Base-by-base conservation (phyloP, 495 filamentous ascomycete genomes). In the Penicillium pulvis region DNA sequence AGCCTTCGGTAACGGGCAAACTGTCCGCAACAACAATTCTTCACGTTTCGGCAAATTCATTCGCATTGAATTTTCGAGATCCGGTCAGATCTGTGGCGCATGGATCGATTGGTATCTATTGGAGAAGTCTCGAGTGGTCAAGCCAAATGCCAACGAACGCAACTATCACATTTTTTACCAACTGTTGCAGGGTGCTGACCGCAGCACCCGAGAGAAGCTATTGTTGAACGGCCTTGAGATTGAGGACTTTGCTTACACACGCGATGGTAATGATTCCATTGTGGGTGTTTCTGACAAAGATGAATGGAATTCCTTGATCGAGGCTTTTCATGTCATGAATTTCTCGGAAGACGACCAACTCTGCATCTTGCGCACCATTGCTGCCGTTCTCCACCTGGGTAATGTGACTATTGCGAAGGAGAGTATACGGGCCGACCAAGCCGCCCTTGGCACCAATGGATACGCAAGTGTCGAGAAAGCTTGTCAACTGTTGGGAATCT, bases 101-200 rank as follows among this genome's bases (percentile, higher is more conserved):
- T 97, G 88, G 75, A 97, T 99, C 47, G 92, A 99, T 70, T 99
- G 95, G 95, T 98, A 98, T 74, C 81, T 99, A 0, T 74, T 99
- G 11, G 95, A 99, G 66, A 99, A 99, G 68, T 98, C 94, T 3
- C 83, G 95, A 49, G 95, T 99, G 7, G 92, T 98, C 19, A 88
- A 87, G 43, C 84, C 96, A 30, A 95, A 91, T 66, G 62, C 85
- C 2, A 87, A 89, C 47, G 95, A 99, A 69, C 83, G 95, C 24
- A 99, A 97, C 63, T 99, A 99, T 68, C 95, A 99, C 70, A 81
- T 99, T 28, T 99, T 99, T 71, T 99, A 99, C 68, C 95, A 99
- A 72, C 81, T 99, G 12, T 73, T 99, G 2, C 87, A 87, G 54
- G 95, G 95, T 33, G 92, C 93, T 1, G 87, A 92, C 61, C 69